Conservation (phyloP, 2,329 filamentous ascomycete genomes). For the Aureobasidium musti region DNA sequence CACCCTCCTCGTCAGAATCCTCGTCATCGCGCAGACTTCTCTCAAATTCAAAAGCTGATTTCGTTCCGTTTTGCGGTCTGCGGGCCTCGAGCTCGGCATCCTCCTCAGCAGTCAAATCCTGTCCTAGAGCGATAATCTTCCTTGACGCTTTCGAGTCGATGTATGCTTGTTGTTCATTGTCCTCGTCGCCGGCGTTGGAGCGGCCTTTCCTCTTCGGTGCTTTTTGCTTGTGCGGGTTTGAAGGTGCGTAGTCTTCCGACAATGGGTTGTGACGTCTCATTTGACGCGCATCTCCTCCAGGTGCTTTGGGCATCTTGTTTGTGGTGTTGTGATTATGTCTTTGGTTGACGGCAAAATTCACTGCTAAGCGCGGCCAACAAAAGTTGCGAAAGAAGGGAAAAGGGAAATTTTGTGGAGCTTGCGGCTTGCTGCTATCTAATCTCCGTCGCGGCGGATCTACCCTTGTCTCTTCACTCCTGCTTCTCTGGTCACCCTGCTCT, state of each 20-base stretch:
- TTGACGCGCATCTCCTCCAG: slow-evolving; percentile 55
- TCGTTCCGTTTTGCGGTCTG: slow-evolving; percentile 48
- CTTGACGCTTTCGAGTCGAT: slow-evolving; percentile 86
- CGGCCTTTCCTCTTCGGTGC: slow-evolving; percentile 61
- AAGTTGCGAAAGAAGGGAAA: slow-evolving; percentile 7
- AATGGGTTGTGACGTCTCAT: slow-evolving; percentile 83
- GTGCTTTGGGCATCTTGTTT: slow-evolving; percentile 74
- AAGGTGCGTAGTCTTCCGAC: slow-evolving; percentile 80
- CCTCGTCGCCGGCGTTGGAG: slow-evolving; percentile 59
- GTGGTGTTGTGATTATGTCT: not conserved
- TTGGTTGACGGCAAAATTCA: not conserved
- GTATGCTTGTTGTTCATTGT: slow-evolving; percentile 56
- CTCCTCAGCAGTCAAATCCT: slow-evolving; percentile 84
- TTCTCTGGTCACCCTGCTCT: not conserved
- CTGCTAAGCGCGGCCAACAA: slow-evolving; percentile 11
- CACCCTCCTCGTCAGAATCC: slow-evolving; percentile 49
- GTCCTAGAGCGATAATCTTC: slow-evolving; percentile 86
- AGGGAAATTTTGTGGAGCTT: slow-evolving; percentile 28
- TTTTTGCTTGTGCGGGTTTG: slow-evolving; percentile 69
- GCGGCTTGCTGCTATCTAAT: not conserved
- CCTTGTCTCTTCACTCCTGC: not conserved
- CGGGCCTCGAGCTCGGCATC: slow-evolving; percentile 52
- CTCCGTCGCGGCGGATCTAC: slow-evolving; percentile 12
- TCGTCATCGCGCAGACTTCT: slow-evolving; percentile 58
- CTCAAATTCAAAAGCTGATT: slow-evolving; percentile 76